Evolutionary conservation across 441 rosid species (phyloP).

Genomic region (Erodium moschatum): DNA sequence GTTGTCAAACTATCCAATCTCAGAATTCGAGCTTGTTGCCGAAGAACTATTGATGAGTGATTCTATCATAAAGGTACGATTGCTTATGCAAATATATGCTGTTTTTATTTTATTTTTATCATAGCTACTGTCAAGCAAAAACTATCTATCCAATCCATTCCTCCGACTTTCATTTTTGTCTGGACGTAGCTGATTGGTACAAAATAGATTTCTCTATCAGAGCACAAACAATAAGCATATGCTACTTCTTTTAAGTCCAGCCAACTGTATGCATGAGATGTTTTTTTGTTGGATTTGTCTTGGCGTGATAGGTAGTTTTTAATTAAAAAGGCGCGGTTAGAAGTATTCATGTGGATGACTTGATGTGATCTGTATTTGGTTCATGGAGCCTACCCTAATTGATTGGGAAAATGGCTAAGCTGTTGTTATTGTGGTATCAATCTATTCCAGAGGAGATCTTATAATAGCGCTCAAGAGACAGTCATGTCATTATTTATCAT

Average conservation of each 20-base stretch:
- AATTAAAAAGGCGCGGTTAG: too few relatives aligned
- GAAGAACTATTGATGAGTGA: conserved; percentile 98
- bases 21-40: conserved; percentile 99
- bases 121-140: conserved; percentile 5
- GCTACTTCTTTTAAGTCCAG: not conserved
- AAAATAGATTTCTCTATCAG: not conserved
- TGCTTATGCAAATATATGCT: not conserved
- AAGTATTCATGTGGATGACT: too few relatives aligned
- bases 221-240: not conserved
- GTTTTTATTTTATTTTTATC: too few relatives aligned
- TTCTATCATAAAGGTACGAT: conserved; percentile 75
- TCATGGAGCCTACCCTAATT: too few relatives aligned
- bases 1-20: conserved; percentile 73
- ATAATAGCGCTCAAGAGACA: not conserved
- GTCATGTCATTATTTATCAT: not conserved
- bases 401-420: too few relatives aligned
- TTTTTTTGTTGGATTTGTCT: not conserved
- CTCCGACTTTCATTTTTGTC: not conserved
- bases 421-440: not conserved
- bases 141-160: not conserved
- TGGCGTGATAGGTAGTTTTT: not conserved
- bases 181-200: not conserved
- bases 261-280: not conserved
- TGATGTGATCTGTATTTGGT: too few relatives aligned
- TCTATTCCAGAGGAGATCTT: not conserved